A percentile compares a stretch with the other conserved stretches of the same genome.
Evolutionary conservation across 129 eudicot genomes (phyloP).

Genomic region (Flaveria linearis): DNA sequence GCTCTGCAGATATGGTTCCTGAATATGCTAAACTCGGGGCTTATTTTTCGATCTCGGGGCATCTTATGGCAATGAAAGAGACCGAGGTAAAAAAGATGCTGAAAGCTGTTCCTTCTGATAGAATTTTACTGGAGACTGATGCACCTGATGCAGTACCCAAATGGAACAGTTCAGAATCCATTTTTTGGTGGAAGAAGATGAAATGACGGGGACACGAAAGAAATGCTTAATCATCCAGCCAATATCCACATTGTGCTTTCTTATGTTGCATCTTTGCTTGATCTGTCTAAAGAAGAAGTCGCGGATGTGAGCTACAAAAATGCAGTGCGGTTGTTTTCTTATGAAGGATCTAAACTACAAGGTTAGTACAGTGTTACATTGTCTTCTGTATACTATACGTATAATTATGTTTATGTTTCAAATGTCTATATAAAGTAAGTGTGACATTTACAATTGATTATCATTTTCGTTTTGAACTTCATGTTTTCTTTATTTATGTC

Average conservation of each 20-base stretch:
- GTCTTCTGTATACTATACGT: neutral
- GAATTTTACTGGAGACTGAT: conserved; percentile 92
- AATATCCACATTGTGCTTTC: conserved; percentile 70
- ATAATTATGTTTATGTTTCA: neutral
- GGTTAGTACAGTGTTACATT: conserved; percentile 19
- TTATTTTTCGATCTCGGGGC: conserved; percentile 94
- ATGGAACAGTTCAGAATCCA: conserved; percentile 29
- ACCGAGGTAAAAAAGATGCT: conserved; percentile 82
- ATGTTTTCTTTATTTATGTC: neutral
- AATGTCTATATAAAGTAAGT: neutral
- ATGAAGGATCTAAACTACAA: conserved; percentile 72
- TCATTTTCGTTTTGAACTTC: neutral
- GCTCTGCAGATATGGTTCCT: conserved; percentile 97
- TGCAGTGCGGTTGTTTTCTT: conserved; percentile 73
- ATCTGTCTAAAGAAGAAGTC: conserved; percentile 62
- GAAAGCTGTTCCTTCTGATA: conserved; percentile 72
- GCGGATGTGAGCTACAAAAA: conserved; percentile 64
- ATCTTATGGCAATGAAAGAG: conserved; percentile 73
- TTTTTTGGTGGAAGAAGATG: conserved; percentile 51
- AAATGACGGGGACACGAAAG: conserved; percentile 35
- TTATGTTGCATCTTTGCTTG: conserved; percentile 74
- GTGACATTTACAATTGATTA: neutral
- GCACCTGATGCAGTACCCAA: conserved; percentile 91
- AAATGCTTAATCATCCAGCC: conserved; percentile 78
- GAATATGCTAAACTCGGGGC: conserved; percentile 81